A percentile compares a stretch with the other conserved stretches of the same genome.
phyloP scores from a whole-genome alignment of 805 yeast genomes.

The Schwanniomyces polymorphus region DNA sequence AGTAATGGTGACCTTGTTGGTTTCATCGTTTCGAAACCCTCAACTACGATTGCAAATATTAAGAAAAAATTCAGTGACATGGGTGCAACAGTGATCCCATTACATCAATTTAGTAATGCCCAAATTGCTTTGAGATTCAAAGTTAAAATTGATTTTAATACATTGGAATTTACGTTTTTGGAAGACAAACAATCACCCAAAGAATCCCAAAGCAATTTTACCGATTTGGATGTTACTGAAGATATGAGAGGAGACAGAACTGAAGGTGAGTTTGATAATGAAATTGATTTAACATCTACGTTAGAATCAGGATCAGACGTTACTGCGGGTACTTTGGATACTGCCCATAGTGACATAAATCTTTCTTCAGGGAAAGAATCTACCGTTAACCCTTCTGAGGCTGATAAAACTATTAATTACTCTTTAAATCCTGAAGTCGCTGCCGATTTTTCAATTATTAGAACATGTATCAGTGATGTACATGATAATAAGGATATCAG shows the following conservation, averaged over 20 bases:
- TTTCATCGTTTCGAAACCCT: constrained; percentile 34
- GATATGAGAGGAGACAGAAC: not conserved
- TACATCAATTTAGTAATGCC: constrained; percentile 20
- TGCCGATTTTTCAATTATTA: not conserved
- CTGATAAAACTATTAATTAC: not conserved
- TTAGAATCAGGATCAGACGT: not conserved
- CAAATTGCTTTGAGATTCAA: constrained; percentile 18
- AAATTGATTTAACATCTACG: not conserved
- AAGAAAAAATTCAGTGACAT: constrained; percentile 9
- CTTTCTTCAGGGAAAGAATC: no score
- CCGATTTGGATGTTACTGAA: not conserved
- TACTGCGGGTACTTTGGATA: no score
- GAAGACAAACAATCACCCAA: not conserved
- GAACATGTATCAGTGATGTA: not conserved
- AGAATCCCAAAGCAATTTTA: not conserved
- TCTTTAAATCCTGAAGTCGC: not conserved
- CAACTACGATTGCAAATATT: constrained; percentile 15
- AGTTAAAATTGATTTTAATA: constrained; percentile 10
- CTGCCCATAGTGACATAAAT: no score
- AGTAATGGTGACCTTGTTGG: constrained; percentile 29
- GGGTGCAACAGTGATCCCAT: constrained; percentile 10
- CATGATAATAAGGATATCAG: not conserved
- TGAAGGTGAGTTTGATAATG: not conserved
- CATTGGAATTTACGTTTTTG: constrained; percentile 13
- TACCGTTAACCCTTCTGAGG: not conserved